phyloP scores from a whole-genome alignment of 139 green algal species.

The Chlorella sorokiniana region DNA sequence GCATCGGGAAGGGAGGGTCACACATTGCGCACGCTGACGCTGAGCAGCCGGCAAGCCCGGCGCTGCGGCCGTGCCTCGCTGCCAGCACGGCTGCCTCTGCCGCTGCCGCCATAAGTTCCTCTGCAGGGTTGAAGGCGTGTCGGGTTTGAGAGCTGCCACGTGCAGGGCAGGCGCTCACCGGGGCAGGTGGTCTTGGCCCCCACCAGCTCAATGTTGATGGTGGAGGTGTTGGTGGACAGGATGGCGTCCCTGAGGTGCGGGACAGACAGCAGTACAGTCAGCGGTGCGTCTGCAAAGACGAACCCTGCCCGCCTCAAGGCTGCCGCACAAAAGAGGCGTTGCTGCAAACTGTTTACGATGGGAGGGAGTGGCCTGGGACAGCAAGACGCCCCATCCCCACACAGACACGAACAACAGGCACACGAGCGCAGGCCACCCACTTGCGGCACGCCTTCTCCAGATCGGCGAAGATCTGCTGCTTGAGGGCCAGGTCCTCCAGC shows the following conservation, averaged over 20 bases:
- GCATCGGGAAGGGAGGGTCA: no score
- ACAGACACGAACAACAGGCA: no score
- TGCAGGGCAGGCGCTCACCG: not conserved
- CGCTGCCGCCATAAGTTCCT: no score
- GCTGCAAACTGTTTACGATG: no score
- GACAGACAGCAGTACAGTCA: not conserved
- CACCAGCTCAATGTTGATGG: slow-evolving; percentile 95
- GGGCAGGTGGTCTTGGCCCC: slow-evolving; percentile 53
- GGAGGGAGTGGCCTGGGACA: no score
- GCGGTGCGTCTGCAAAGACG: not conserved
- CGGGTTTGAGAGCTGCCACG: not conserved
- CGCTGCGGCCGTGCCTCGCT: no score
- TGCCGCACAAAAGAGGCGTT: not conserved
- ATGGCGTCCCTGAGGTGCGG: slow-evolving; percentile 72
- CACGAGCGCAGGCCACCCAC: not conserved
- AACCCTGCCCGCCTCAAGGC: not conserved
- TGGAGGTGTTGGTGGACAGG: slow-evolving; percentile 98
- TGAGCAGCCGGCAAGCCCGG: no score
- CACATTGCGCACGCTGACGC: no score
- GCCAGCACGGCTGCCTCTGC: no score
- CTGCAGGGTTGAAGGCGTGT: not conserved
- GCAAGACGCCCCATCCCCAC: no score
- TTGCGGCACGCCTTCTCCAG: slow-evolving; percentile 74
- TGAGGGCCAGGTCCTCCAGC: slow-evolving; percentile 94
- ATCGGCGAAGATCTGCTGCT: slow-evolving; percentile 90